Evolutionary conservation across 2,329 filamentous ascomycete species (phyloP).

Genomic region (Claviceps purpurea): DNA sequence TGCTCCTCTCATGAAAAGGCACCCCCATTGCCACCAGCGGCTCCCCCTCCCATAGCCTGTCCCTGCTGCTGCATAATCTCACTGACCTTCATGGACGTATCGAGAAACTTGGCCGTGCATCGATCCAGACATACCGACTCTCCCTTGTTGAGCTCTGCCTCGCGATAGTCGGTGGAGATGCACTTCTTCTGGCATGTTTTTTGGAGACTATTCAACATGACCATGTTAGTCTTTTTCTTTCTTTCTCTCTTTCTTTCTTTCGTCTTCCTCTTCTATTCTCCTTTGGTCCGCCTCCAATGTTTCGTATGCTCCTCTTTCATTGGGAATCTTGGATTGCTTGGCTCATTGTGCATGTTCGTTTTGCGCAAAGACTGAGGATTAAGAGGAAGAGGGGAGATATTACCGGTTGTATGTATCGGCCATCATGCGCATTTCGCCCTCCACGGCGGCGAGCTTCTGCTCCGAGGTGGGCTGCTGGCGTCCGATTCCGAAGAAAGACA

Average conservation of each 20-base stretch:
- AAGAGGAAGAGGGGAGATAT: slow-evolving; percentile 4
- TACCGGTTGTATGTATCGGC: slow-evolving; percentile 98
- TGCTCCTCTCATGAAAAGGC: slow-evolving; percentile 15
- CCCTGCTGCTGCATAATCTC: slow-evolving; percentile 92
- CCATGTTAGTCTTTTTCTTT: not conserved
- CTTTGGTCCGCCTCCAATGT: not conserved
- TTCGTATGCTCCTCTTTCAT: not conserved
- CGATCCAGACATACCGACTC: slow-evolving; percentile 97
- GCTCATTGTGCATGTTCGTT: not conserved
- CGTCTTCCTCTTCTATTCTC: not conserved
- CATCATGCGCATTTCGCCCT: slow-evolving; percentile 95
- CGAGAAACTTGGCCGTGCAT: slow-evolving; percentile 96
- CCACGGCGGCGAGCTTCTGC: slow-evolving; percentile 93
- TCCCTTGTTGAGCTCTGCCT: slow-evolving; percentile 96
- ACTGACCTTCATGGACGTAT: slow-evolving; percentile 93
- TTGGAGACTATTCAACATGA: slow-evolving; percentile 48
- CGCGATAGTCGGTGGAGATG: slow-evolving; percentile 82
- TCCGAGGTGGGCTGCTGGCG: slow-evolving; percentile 78
- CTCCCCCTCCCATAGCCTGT: slow-evolving; percentile 42
- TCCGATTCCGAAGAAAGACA: slow-evolving; percentile 36
- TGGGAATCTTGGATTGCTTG: not conserved
- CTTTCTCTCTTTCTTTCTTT: not conserved
- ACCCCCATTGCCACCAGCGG: slow-evolving; percentile 20
- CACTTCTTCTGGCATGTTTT: slow-evolving; percentile 90
- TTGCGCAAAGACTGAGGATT: not conserved